Percentiles rank a stretch among this genome's conserved stretches.
Conservation (phyloP, 2,329 filamentous ascomycete genomes). For the Alternaria gansuensis region DNA sequence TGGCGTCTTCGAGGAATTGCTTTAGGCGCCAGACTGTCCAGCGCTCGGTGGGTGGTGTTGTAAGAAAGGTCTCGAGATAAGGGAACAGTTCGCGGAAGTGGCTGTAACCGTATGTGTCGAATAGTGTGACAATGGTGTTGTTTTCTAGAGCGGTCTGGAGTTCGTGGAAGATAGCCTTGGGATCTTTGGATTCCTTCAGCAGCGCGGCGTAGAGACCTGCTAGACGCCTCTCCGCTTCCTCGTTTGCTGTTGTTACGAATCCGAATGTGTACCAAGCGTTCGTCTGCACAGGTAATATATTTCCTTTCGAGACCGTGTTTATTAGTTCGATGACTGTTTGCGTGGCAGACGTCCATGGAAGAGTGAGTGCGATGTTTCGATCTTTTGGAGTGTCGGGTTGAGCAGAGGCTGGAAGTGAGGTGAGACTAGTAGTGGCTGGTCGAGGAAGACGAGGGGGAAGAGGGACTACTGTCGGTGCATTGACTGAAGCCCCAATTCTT, state of each 20-base stretch:
- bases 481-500: too few species aligned
- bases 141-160: conserved; percentile 21
- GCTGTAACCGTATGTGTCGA: conserved; percentile 17
- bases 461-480: accelerated
- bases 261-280: conserved; percentile 32
- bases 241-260: conserved; percentile 17
- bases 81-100: conserved; percentile 17
- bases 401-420: not conserved
- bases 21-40: conserved; percentile 27
- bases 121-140: conserved; percentile 8
- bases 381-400: conserved; percentile 7
- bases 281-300: not conserved
- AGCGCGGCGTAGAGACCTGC: conserved; percentile 22
- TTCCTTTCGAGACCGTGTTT: not conserved
- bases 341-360: conserved; percentile 17
- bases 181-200: conserved; percentile 1
- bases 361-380: not conserved
- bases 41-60: not conserved
- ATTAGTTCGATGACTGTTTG: conserved; percentile 10
- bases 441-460: too few species aligned
- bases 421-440: not conserved
- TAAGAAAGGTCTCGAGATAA: conserved; percentile 25
- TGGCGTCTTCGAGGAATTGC: conserved; percentile 24
- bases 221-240: conserved; percentile 18
- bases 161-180: conserved; percentile 12